A percentile compares a stretch with the other conserved stretches of the same genome.
phyloP scores from a whole-genome alignment of 2,329 filamentous ascomycete genomes.

The Trichoderma koningiopsis region DNA sequence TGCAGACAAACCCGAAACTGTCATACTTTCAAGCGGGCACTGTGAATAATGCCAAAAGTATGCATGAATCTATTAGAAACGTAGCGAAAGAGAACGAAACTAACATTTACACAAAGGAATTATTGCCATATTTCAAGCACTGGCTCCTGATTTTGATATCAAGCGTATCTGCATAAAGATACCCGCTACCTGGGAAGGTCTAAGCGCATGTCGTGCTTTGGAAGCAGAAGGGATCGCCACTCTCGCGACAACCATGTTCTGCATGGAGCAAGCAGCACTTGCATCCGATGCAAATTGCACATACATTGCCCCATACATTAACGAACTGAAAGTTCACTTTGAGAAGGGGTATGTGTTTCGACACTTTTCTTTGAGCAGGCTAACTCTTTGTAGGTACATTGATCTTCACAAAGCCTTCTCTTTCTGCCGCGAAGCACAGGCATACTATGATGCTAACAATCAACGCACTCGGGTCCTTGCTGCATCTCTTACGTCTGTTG shows the following conservation, averaged over 20 bases:
- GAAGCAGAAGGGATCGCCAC: slow-evolving; percentile 58
- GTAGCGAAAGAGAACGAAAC: neutral
- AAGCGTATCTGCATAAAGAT: slow-evolving; percentile 64
- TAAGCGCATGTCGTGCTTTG: slow-evolving; percentile 59
- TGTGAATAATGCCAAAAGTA: slow-evolving; percentile 54
- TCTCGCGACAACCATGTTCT: slow-evolving; percentile 65
- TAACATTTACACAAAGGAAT: slow-evolving; percentile 46
- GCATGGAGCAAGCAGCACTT: slow-evolving; percentile 60
- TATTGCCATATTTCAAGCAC: slow-evolving; percentile 47
- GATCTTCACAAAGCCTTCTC: slow-evolving; percentile 53
- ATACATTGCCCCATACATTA: slow-evolving; percentile 68
- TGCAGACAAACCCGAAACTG: slow-evolving; percentile 43
- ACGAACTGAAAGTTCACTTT: slow-evolving; percentile 65
- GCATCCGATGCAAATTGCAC: slow-evolving; percentile 60
- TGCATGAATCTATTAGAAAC: slow-evolving; percentile 26
- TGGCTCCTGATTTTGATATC: slow-evolving; percentile 48
- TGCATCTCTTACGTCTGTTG: slow-evolving; percentile 58
- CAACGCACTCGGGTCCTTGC: slow-evolving; percentile 55
- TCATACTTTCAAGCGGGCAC: slow-evolving; percentile 54
- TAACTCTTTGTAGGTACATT: slow-evolving; percentile 42
- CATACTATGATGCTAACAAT: slow-evolving; percentile 50
- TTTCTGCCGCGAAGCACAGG: slow-evolving; percentile 54
- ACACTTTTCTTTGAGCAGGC: neutral
- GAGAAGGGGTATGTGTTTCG: slow-evolving; percentile 45
- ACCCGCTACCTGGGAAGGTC: slow-evolving; percentile 63